A percentile compares a stretch with the other conserved stretches of the same genome.
Evolutionary conservation across 2,329 filamentous ascomycete genomes (phyloP).

Genomic region (Fusarium buharicum): DNA sequence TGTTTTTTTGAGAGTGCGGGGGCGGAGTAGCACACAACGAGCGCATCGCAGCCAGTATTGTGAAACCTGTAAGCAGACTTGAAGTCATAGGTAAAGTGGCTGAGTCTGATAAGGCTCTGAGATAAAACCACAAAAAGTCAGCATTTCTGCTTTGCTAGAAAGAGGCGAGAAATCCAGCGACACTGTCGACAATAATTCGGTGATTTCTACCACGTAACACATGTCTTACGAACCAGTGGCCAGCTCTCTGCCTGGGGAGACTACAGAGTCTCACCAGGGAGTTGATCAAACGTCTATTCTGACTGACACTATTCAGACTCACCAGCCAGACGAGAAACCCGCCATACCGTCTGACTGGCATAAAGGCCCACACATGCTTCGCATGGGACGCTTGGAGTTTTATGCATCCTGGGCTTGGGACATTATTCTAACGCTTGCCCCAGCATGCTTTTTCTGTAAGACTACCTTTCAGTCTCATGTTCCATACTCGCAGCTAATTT

Average conservation of each 20-base stretch:
- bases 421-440: background rate
- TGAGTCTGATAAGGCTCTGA: background rate
- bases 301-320: background rate
- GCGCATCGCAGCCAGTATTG: background rate
- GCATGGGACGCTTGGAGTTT: background rate
- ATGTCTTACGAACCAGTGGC: background rate
- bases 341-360: background rate
- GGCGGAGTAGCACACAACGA: too few relatives aligned
- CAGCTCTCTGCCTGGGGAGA: background rate
- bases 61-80: background rate
- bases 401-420: background rate
- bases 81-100: background rate
- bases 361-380: background rate
- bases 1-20: too few relatives aligned
- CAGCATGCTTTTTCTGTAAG: conserved; percentile 5
- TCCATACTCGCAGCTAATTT: background rate
- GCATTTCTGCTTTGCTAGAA: background rate
- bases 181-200: too few relatives aligned
- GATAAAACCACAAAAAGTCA: background rate
- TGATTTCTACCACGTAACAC: too few relatives aligned
- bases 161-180: too few relatives aligned
- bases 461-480: too few relatives aligned
- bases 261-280: background rate
- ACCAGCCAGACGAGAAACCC: background rate
- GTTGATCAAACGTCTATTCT: background rate